A percentile compares a stretch with the other conserved stretches of the same genome.
Evolutionary conservation across 495 filamentous ascomycete species (phyloP).

Genomic region (Penicillium verhagenii): DNA sequence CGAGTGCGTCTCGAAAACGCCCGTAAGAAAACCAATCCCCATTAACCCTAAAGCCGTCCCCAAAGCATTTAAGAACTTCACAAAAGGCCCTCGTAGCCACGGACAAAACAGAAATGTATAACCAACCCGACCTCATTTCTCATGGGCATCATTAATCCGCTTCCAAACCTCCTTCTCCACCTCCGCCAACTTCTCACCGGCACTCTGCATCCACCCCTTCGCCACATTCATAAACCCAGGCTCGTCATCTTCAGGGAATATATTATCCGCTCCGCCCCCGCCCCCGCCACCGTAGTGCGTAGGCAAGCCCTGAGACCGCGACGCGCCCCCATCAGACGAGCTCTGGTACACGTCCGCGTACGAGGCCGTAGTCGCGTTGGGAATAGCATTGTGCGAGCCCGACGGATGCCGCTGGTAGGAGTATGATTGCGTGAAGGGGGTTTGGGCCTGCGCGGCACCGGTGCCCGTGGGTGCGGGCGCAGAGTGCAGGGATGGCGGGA

Average conservation of each 20-base stretch:
- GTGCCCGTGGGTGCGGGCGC: conserved; percentile 23
- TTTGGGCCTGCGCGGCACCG: no score
- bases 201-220: conserved; percentile 59
- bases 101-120: not conserved
- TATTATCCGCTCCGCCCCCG: conserved; percentile 19
- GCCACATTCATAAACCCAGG: conserved; percentile 53
- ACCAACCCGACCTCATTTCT: conserved; percentile 1
- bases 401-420: conserved; percentile 11
- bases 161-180: conserved; percentile 72
- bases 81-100: not conserved
- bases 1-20: not conserved
- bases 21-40: not conserved
- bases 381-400: conserved; percentile 14
- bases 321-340: conserved; percentile 14
- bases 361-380: conserved; percentile 42
- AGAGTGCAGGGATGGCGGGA: conserved; percentile 32
- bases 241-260: conserved; percentile 36
- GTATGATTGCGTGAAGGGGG: conserved; percentile 18
- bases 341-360: conserved; percentile 57
- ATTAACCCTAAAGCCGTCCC: not conserved
- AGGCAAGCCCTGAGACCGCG: conserved; percentile 22
- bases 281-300: conserved; percentile 22
- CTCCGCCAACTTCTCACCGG: conserved; percentile 59
- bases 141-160: conserved; percentile 55
- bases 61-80: no score